Evolutionary conservation across 2,329 filamentous ascomycete species (phyloP).

Genomic region (Aureobasidium pullulans): DNA sequence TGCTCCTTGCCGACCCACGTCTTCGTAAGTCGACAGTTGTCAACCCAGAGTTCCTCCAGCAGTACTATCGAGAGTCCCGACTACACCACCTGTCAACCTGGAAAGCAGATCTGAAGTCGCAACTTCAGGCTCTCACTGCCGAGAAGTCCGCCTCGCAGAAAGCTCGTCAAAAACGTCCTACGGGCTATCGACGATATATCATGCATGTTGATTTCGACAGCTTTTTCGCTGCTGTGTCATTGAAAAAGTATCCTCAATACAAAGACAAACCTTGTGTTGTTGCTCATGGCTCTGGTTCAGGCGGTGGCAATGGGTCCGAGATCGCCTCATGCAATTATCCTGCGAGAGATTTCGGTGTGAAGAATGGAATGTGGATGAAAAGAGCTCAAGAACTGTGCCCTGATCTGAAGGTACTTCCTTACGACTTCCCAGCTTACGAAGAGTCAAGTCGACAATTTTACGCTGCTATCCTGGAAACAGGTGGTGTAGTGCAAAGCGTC

Average conservation of each 20-base stretch:
- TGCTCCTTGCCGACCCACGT: conserved; percentile 73
- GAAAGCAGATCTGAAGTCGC: conserved; percentile 90
- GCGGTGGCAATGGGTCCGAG: conserved; percentile 57
- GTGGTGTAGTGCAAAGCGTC: conserved; percentile 85
- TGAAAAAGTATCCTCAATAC: conserved; percentile 68
- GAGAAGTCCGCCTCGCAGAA: conserved; percentile 55
- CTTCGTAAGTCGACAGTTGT: conserved; percentile 84
- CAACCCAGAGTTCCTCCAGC: conserved; percentile 86
- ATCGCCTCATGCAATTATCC: conserved; percentile 97
- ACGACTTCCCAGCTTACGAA: conserved; percentile 93
- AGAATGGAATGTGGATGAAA: conserved; percentile 99
- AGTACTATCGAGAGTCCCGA: conserved; percentile 91
- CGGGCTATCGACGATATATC: conserved; percentile 68
- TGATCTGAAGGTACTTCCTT: conserved; percentile 80
- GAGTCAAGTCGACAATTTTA: conserved; percentile 86
- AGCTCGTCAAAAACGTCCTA: conserved; percentile 45
- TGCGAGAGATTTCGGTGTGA: conserved; percentile 76
- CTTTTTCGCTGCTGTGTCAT: conserved; percentile 92
- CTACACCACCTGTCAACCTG: conserved; percentile 92
- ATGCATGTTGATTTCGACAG: conserved; percentile 97
- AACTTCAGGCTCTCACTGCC: conserved; percentile 71
- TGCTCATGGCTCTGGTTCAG: conserved; percentile 71
- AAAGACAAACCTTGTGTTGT: conserved; percentile 76
- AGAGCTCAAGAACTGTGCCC: conserved; percentile 74
- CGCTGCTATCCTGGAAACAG: conserved; percentile 68